A percentile compares a stretch with the other conserved stretches of the same genome.
Conservation (phyloP, 2,329 filamentous ascomycete species). For the Sporothrix phasma region DNA sequence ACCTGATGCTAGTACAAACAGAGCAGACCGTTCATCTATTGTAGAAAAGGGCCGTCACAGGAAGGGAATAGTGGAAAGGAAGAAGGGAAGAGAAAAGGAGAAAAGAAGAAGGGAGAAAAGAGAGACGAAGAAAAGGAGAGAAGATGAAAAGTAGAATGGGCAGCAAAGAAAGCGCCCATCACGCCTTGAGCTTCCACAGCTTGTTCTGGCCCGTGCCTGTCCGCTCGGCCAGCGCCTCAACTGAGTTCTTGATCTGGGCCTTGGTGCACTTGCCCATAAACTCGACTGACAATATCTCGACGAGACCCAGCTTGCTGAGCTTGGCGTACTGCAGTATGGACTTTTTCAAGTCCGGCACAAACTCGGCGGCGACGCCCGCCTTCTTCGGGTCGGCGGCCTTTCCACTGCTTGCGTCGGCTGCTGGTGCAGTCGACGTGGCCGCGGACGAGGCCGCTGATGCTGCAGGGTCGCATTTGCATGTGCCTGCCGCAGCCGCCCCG, state of each 20-base stretch:
- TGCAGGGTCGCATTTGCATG: background rate
- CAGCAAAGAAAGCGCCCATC: background rate
- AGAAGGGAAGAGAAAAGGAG: background rate
- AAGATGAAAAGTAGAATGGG: too few species aligned
- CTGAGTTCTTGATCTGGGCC: slow-evolving; percentile 59
- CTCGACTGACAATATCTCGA: slow-evolving; percentile 64
- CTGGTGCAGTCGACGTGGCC: background rate
- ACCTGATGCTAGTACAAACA: background rate
- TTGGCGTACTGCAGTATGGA: slow-evolving; percentile 49
- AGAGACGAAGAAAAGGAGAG: background rate
- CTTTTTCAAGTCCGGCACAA: slow-evolving; percentile 56
- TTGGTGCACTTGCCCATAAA: slow-evolving; percentile 59
- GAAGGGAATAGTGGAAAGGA: background rate
- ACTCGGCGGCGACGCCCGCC: slow-evolving; percentile 44
- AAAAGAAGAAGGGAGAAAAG: background rate
- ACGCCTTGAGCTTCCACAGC: slow-evolving; percentile 45
- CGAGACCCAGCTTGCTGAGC: slow-evolving; percentile 62
- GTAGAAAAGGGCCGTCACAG: background rate
- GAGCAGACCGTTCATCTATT: background rate
- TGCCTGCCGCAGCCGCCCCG: background rate
- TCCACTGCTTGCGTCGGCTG: background rate
- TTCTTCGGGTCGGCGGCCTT: slow-evolving; percentile 21
- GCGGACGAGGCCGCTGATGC: background rate
- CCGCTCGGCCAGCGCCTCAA: slow-evolving; percentile 56
- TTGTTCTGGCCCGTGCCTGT: slow-evolving; percentile 44